Base-by-base conservation (phyloP, 306 rosid genomes). In the Purshia tridentata region DNA sequence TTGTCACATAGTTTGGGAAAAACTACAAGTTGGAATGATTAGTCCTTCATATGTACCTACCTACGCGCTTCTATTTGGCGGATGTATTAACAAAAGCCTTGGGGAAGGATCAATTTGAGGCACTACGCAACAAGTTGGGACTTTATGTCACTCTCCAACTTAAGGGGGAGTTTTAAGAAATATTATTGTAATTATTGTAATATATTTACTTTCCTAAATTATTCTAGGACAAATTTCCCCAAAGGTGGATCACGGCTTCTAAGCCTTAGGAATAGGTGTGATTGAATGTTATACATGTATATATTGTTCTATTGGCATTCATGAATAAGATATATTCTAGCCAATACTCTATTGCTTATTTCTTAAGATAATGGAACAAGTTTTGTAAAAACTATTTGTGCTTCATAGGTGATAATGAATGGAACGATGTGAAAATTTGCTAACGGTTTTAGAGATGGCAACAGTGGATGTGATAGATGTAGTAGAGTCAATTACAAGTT, bases 71-170 rank as follows among this genome's bases (percentile, higher is more conserved):
- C 2, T 18, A 73, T 5, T 9, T 65, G 1, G 63, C 29, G 9
- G 53, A 63, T 10, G 3, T 65, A 19, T 62, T 73, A 15, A 62
- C 71, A 40, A 73, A 63, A 29, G 41, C 71, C 11, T 51, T 51
- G 1, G n/a, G 52, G 7, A 73, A 63, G 1, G 22, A 63, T 1
- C 63, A 73, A 5, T 73, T 49, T 50, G 46, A 49, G 52, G 50
- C 22, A 6, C 14, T 62, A 22, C 4, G 1, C 0, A 2, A 19
- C 44, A 48, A 73, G 62, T 73, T 73, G 54, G 70, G 71, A 40
- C 37, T 73, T 50, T 52, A 63, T 13, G 51, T 48, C 41, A 63
- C 61, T 73, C 45, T 46, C 18, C 20, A 57, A 72, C 18, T 72
- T 65, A 11, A 65, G n/a, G 39, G 22, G n/a, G 6, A 44, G 46